These are phyloP conservation scores for Erodium maritimum DNA, from an alignment of 345 rosid species.

Conservation along the genomic window DNA sequence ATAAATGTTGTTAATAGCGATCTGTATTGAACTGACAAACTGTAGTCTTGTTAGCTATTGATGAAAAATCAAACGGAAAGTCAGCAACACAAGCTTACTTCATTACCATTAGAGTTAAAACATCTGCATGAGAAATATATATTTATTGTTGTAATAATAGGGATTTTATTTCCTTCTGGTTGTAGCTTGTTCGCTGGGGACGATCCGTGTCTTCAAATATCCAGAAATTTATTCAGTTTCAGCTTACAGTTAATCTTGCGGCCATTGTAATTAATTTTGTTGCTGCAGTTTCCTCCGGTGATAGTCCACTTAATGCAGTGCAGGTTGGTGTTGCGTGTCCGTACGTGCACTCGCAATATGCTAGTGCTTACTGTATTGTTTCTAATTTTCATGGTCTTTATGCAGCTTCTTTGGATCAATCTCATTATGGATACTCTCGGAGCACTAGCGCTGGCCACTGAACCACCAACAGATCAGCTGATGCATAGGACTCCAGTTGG, in stretches of 20 bases:
- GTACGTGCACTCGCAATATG: no score
- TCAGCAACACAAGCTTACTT: no score
- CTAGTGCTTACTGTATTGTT: neutral
- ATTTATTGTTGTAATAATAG: no score
- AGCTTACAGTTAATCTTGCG: slow-evolving; percentile 91
- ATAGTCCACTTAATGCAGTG: slow-evolving; percentile 92
- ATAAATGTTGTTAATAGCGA: neutral
- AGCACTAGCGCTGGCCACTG: slow-evolving; percentile 94
- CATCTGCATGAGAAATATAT: no score
- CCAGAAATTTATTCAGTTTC: slow-evolving; percentile 97
- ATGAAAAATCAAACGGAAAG: no score
- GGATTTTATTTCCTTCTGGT: slow-evolving; percentile 1
- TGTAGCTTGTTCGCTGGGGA: slow-evolving; percentile 94
- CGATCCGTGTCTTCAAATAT: slow-evolving; percentile 97
- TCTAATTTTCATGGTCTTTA: neutral
- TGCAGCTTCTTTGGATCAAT: slow-evolving; percentile 95
- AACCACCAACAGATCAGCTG: slow-evolving; percentile 92
- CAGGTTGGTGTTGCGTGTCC: slow-evolving; percentile 45
- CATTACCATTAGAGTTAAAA: no score
- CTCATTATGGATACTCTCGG: slow-evolving; percentile 99
- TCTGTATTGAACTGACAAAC: neutral
- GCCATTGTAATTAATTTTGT: slow-evolving; percentile 88
- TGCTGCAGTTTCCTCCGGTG: slow-evolving; percentile 86
- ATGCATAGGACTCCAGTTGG: slow-evolving; percentile 88
- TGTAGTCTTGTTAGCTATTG: no score